A percentile compares a stretch with the other conserved stretches of the same genome.
phyloP scores from a whole-genome alignment of 2,329 filamentous ascomycete genomes.

The Helotiales sp. region DNA sequence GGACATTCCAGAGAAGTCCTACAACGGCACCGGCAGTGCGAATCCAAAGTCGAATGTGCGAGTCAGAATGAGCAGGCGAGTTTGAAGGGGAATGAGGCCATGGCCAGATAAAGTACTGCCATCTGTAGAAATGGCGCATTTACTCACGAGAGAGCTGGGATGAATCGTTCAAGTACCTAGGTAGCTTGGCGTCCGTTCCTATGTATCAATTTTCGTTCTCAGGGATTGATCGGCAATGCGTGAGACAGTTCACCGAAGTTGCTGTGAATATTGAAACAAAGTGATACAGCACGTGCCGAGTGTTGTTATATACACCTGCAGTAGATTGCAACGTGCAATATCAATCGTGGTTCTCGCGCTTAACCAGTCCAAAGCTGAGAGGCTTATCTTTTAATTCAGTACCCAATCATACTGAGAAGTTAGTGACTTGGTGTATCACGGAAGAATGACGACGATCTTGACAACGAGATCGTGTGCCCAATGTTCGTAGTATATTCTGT shows the following conservation, averaged over 20 bases:
- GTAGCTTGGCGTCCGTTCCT: background rate
- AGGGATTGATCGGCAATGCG: background rate
- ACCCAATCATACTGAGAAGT: background rate
- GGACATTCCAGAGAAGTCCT: conserved; percentile 9
- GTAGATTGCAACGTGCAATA: no score
- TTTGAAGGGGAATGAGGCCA: background rate
- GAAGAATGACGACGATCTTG: background rate
- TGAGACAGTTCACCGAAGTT: background rate
- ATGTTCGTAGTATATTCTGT: background rate
- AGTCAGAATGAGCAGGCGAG: conserved; percentile 11
- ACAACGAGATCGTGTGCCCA: background rate
- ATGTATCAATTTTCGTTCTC: no score
- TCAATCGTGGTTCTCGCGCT: no score
- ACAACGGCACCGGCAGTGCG: conserved; percentile 15
- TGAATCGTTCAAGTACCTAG: background rate
- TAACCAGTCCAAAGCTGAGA: no score
- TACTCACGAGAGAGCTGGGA: background rate
- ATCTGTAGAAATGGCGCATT: background rate
- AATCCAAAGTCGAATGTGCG: conserved; percentile 9
- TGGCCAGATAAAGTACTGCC: background rate
- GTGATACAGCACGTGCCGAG: background rate
- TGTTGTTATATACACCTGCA: background rate
- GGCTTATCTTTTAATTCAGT: background rate
- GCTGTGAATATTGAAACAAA: background rate
- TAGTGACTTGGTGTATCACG: background rate